Conservation (phyloP, 2,329 filamentous ascomycete genomes). For the Fusarium napiforme region DNA sequence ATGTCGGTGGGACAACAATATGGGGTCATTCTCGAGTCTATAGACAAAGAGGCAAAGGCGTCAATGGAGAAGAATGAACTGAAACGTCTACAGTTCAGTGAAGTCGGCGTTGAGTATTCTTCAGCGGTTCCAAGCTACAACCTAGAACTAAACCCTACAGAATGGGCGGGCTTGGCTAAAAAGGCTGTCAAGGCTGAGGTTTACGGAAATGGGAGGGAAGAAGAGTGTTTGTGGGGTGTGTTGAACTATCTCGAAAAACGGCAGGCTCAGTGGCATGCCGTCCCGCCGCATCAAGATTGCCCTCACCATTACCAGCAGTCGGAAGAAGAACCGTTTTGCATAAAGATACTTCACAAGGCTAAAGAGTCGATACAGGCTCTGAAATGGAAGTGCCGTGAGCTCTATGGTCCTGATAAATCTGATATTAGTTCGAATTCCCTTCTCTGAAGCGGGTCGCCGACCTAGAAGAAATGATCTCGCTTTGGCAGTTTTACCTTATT, state of each 20-base stretch:
- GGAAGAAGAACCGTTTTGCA: background rate
- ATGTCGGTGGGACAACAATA: conserved; percentile 3
- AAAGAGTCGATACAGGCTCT: background rate
- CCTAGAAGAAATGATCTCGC: too few relatives aligned
- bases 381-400: background rate
- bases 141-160: fast-evolving
- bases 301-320: background rate
- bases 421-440: background rate
- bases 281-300: background rate
- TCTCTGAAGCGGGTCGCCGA: background rate
- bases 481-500: too few relatives aligned
- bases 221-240: background rate
- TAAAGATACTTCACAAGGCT: background rate
- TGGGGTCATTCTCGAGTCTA: background rate
- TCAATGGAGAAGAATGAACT: fast-evolving
- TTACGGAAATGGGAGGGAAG: background rate
- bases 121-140: fast-evolving
- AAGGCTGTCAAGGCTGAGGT: background rate
- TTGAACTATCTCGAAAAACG: background rate
- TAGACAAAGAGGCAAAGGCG: background rate
- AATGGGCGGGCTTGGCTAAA: background rate
- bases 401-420: background rate
- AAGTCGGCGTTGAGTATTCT: background rate
- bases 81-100: background rate
- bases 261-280: background rate